Percentiles rank a stretch among this genome's conserved stretches.
Evolutionary conservation across 2,329 filamentous ascomycete species (phyloP).

Genomic region (Colletotrichum sp.): DNA sequence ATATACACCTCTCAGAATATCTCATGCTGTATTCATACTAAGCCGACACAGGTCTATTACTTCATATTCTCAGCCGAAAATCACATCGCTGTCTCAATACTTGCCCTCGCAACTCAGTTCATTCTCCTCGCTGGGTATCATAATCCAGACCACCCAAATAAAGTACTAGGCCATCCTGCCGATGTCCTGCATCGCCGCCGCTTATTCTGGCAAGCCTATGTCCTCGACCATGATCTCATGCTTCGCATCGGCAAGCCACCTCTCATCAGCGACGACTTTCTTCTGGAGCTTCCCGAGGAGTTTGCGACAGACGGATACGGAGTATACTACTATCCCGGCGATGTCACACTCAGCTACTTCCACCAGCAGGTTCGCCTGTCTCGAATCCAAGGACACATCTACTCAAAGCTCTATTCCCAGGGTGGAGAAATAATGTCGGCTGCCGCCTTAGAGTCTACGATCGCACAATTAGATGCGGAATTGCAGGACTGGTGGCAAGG

Average conservation of each 20-base stretch:
- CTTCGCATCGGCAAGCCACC: slow-evolving; percentile 14
- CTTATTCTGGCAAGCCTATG: slow-evolving; percentile 10
- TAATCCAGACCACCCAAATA: neutral
- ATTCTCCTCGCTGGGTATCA: slow-evolving; percentile 9
- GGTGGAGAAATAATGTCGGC: neutral
- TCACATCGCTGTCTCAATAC: neutral
- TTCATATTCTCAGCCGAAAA: slow-evolving; percentile 9
- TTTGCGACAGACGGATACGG: neutral
- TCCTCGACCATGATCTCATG: slow-evolving; percentile 7
- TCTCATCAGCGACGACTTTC: slow-evolving; percentile 12
- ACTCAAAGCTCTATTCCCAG: neutral
- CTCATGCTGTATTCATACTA: accelerated
- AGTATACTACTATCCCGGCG: slow-evolving; percentile 6
- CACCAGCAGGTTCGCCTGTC: slow-evolving; percentile 12
- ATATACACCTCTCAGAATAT: accelerated
- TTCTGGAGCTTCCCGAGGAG: slow-evolving; percentile 11
- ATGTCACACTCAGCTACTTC: slow-evolving; percentile 8
- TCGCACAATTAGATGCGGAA: neutral
- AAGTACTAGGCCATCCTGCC: neutral
- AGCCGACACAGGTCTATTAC: neutral
- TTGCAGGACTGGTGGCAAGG: slow-evolving; percentile 7
- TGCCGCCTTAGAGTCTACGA: slow-evolving; percentile 5
- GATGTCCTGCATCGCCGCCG: neutral
- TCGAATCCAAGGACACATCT: neutral
- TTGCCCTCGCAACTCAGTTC: neutral